Percentiles rank a stretch among this genome's conserved stretches.
Conservation (phyloP, 2,329 filamentous ascomycete genomes). For the Ophiostoma sp. region DNA sequence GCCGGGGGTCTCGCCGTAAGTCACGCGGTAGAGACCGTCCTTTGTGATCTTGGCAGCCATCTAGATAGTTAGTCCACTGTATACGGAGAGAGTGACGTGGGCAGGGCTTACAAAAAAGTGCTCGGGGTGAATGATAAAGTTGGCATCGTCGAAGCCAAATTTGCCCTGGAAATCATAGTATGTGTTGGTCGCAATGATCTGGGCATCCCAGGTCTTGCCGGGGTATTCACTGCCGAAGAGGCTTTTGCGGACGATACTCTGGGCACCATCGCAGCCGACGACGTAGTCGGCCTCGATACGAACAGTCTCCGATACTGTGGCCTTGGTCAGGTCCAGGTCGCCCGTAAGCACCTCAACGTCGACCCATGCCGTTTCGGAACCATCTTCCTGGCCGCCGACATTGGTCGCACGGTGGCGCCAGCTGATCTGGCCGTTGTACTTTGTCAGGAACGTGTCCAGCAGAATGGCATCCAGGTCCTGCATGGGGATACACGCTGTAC, state of each 20-base stretch:
- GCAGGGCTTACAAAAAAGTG: slow-evolving; percentile 41
- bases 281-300: slow-evolving; percentile 48
- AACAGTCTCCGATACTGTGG: slow-evolving; percentile 22
- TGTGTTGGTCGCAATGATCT: slow-evolving; percentile 59
- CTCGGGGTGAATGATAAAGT: slow-evolving; percentile 58
- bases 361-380: slow-evolving; percentile 40
- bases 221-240: slow-evolving; percentile 54
- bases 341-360: slow-evolving; percentile 40
- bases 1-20: slow-evolving; percentile 54
- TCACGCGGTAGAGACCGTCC: slow-evolving; percentile 58
- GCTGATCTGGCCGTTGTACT: slow-evolving; percentile 36
- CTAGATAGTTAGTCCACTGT: background rate
- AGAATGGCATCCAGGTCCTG: slow-evolving; percentile 42
- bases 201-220: slow-evolving; percentile 54
- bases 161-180: slow-evolving; percentile 55
- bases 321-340: background rate
- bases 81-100: background rate
- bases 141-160: slow-evolving; percentile 50
- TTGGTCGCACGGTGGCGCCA: slow-evolving; percentile 46
- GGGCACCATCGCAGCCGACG: slow-evolving; percentile 52
- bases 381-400: slow-evolving; percentile 44
- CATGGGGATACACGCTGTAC: slow-evolving; percentile 40
- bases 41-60: slow-evolving; percentile 57
- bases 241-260: slow-evolving; percentile 43
- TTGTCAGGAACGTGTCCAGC: slow-evolving; percentile 38